These are phyloP conservation scores for Ramichloridium luteum DNA, from an alignment of 2,329 filamentous ascomycete species.

Conservation along the genomic window DNA sequence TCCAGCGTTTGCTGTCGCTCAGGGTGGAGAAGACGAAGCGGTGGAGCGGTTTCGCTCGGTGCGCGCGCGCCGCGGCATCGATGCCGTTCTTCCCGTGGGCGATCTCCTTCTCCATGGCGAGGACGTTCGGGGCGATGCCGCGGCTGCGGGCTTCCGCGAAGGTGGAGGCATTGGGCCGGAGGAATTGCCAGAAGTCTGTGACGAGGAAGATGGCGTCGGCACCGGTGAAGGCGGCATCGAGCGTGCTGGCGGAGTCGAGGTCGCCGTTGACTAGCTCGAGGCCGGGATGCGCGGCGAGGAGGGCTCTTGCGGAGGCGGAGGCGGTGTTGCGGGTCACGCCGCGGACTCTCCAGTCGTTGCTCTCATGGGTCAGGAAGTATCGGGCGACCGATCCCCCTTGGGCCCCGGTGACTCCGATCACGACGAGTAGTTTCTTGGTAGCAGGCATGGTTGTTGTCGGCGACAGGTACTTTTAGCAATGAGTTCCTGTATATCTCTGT, in stretches of 20 bases:
- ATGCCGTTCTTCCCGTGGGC: constrained; percentile 10
- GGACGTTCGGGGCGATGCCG: constrained; percentile 3
- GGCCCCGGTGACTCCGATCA: constrained; percentile 13
- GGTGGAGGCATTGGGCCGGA: not conserved
- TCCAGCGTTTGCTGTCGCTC: constrained; percentile 26
- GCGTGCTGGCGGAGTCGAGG: constrained; percentile 17
- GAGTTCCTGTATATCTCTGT: too few relatives aligned
- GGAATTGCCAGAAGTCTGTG: constrained; percentile 13
- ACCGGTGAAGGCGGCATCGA: constrained; percentile 26
- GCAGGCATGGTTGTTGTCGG: too few relatives aligned
- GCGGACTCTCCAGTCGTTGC: constrained; percentile 17
- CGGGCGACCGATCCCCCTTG: constrained; percentile 14
- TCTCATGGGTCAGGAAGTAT: constrained; percentile 9
- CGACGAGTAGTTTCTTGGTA: constrained; percentile 12
- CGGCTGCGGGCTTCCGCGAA: not conserved
- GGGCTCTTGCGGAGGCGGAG: constrained; percentile 24
- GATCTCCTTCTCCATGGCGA: constrained; percentile 8
- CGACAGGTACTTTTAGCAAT: too few relatives aligned
- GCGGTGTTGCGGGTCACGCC: constrained; percentile 34
- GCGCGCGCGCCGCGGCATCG: constrained; percentile 1
- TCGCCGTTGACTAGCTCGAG: constrained; percentile 29
- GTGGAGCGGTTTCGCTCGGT: constrained; percentile 12
- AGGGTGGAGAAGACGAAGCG: constrained; percentile 30
- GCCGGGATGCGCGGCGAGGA: constrained; percentile 21
- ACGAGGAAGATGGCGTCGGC: constrained; percentile 28